Base-by-base conservation (phyloP, 2,329 filamentous ascomycete species). In the Biscogniauxia marginata region DNA sequence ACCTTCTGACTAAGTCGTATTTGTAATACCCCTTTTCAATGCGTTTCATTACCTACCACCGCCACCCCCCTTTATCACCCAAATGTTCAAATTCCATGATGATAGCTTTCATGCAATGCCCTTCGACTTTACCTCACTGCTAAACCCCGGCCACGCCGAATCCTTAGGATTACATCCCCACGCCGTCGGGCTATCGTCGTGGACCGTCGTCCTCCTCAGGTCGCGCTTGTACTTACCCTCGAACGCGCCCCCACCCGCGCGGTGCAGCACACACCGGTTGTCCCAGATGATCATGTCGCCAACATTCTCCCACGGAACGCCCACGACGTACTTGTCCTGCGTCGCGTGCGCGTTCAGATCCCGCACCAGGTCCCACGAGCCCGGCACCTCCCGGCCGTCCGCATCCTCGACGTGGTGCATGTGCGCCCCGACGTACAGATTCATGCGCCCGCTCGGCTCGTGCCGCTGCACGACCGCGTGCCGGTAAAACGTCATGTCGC, bases 201-300 rank as follows among this genome's bases (percentile, higher is more conserved):
- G 78, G 1, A 85, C 81, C 1, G 82, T 85, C 4, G 80, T 79
- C 57, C 84, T 71, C 48, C 84, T 70, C 76, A 86, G 74, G 66
- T 86, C 83, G 43, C 81, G 71, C 56, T 66, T 71, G 63, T 74
- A 79, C 63, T 74, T 77, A 0, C 78, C 77, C 58, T 75, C 75
- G 57, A 80, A 84, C 0, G 66, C 65, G 0, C 82, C 82, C 1
- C 73, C 71, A 1, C 73, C 76, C 0, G 80, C 79, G 5, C 81
- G 69, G 67, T 86, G 83, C 74, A 85, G 75, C 16, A 81, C 78
- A 49, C 74, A 77, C 0, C 79, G 79, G 65, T 86, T 86, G 62
- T 86, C 83, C 83, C 84, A 86, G 18, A 83, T 74, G 16, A 85
- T 66, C 54, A 85, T 48, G 63, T 85, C 83, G 0, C 79, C 76